These are phyloP conservation scores for Cyamopsis tetragonoloba DNA, from an alignment of 306 rosid species.

Conservation along the genomic window DNA sequence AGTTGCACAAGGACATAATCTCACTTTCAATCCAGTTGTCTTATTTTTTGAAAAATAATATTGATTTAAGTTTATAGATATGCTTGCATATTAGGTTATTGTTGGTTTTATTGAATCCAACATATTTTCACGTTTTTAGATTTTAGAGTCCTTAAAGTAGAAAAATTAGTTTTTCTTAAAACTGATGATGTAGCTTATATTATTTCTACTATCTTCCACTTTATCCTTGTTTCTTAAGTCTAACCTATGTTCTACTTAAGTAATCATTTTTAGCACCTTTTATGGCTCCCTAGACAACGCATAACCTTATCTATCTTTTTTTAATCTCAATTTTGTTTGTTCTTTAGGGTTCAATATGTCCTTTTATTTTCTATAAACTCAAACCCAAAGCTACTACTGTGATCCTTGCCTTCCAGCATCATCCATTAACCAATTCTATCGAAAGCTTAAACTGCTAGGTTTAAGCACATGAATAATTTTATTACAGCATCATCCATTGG, in stretches of 20 bases:
- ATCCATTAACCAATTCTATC: background rate
- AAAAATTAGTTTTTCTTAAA: background rate
- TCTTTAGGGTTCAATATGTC: background rate
- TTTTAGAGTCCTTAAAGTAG: background rate
- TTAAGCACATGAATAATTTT: background rate
- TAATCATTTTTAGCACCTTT: background rate
- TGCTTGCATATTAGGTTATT: background rate
- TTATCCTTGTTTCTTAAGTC: background rate
- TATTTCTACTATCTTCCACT: background rate
- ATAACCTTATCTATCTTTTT: background rate
- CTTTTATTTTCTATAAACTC: slow-evolving; percentile 10
- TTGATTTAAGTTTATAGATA: background rate
- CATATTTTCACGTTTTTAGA: background rate
- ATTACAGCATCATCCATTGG: background rate
- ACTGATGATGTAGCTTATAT: background rate
- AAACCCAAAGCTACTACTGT: background rate
- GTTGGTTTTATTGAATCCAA: slow-evolving; percentile 15
- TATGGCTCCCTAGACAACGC: slow-evolving; percentile 2
- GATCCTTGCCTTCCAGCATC: slow-evolving; percentile 3
- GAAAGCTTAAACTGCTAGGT: background rate
- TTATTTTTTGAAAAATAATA: background rate
- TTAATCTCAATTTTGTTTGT: background rate
- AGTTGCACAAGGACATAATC: background rate
- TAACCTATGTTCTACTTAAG: background rate
- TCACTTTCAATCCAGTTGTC: slow-evolving; percentile 12